Evolutionary conservation across 2,329 filamentous ascomycete genomes (phyloP), one percentile per base, ranked within the genome.

Genomic region (Exophiala phaeomuriformis): DNA sequence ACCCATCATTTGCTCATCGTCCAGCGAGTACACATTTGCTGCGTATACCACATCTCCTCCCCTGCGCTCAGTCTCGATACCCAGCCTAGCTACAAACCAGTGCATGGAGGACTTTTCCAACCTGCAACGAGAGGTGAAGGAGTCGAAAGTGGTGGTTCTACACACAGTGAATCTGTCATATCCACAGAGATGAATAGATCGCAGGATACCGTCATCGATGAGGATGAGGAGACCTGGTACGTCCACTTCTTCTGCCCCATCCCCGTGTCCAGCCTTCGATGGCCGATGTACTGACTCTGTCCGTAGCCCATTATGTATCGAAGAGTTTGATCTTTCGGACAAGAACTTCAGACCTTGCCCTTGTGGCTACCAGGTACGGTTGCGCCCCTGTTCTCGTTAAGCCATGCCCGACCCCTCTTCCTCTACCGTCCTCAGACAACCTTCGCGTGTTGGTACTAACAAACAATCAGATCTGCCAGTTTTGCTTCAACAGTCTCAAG

Each of bases 401-500:
- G 33, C 33, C n/a, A 36, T 12, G 27, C 31, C 41, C 47, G n/a
- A n/a, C 44, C 35, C 31, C 28, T 29, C 50, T 43, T 40, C 8
- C 32, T 8, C 48, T 29, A 40, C 28, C 19, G 19, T 19, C 19
- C 19, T 19, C 19, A 19, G 19, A 19, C 19, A 19, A 19, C 19
- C 19, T 19, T 19, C 19, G 19, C 19, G 6, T 28, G 35, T 28
- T 37, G 12, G 19, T 27, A 27, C 46, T 55, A 49, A 55, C 31
- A 28, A 19, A 9, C 10, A 5, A 12, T 32, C 65, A 96, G 90
- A 91, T 98, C 69, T 98, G 93, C 72, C 94, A 98, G 77, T 98
- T 98, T 73, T 98, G 93, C 75, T 98, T 91, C 77, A 96, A 98
- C 74, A 98, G 97, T 70, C 94, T 98, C 70, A 95, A 94, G 74